Conservation (phyloP, 2,329 filamentous ascomycete species). For the Fusarium setosum region DNA sequence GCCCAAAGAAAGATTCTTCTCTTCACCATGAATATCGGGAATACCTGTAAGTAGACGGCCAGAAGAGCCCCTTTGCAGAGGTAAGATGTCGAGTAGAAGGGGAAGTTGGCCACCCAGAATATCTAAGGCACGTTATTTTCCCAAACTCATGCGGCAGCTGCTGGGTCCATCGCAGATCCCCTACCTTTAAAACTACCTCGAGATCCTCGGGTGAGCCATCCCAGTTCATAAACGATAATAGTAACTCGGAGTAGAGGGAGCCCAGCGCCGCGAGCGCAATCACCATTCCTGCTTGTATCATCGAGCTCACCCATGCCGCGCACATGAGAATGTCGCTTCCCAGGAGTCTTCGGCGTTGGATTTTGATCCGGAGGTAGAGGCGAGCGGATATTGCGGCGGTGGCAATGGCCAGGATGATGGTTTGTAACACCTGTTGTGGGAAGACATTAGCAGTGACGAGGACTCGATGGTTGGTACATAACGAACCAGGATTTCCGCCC, state of each 20-base stretch:
- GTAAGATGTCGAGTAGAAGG: conserved; percentile 4
- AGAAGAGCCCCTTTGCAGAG: conserved; percentile 17
- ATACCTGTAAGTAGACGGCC: conserved; percentile 17
- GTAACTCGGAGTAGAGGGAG: background rate
- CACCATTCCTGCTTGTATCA: background rate
- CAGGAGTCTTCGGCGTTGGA: conserved; percentile 14
- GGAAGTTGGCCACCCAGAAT: background rate
- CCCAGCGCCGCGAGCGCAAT: background rate
- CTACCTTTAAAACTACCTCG: background rate
- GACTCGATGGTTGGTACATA: no score
- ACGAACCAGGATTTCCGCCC: no score
- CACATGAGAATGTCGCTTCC: conserved; percentile 20
- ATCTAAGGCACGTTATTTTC: background rate
- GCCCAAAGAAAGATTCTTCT: conserved; percentile 19
- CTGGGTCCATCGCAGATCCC: background rate
- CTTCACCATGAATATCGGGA: conserved; percentile 21
- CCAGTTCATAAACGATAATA: background rate
- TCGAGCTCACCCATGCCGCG: conserved; percentile 5
- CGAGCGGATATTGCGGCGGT: conserved; percentile 12
- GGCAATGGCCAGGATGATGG: background rate
- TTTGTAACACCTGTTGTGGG: no score
- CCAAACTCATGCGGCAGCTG: background rate
- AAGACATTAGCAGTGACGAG: no score
- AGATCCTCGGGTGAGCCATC: background rate
- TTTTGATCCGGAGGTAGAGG: background rate